Base-by-base conservation (phyloP, 1,139 yeast species). In the Trichomonascaceae sp. region DNA sequence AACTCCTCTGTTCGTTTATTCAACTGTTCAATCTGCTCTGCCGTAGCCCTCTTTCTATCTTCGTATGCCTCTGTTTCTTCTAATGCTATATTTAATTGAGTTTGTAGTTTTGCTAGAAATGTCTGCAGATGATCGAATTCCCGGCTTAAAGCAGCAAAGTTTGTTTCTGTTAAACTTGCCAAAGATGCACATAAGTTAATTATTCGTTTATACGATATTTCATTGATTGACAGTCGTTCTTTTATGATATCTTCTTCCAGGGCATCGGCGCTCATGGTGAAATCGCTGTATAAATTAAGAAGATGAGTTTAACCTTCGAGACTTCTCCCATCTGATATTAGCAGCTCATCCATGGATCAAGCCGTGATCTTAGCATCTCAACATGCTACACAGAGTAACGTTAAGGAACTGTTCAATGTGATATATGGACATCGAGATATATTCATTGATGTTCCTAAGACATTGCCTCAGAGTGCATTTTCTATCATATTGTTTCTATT, bases 161-260 rank as follows among this genome's bases (percentile, higher is more conserved):
- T 47, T 7, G 47, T 45, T 22, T 49, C 47, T 19, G 39, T 51
- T 27, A 52, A 41, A 15, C 49, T 48, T 3, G 48, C 47, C 27
- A 55, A 19, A 13, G 51, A 43, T 45, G 55, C 55, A 38, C 60
- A 55, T 45, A 60, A 45, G 47, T 58, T 58, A 27, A 58, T 47
- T 24, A 65, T 47, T 44, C 66, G 56, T 46, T 63, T 63, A 50
- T 59, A 63, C 18, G 55, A 53, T 24, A 56, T 60, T 49, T 65
- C 68, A 5, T 65, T 58, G 19, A 58, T 62, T 12, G 58, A 53
- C n/a, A 64, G 63, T 41, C 67, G 57, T 45, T 64, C 64, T 39
- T 58, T 58, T 47, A 63, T 63, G 36, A 65, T 62, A 20, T 61
- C 63, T 44, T 60, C 62, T 41, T 61, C 62, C 46, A 49, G 52